These are phyloP conservation scores for Coprinellus micaceus DNA, from an alignment of 768 basidiomycete species.

Conservation along the genomic window DNA sequence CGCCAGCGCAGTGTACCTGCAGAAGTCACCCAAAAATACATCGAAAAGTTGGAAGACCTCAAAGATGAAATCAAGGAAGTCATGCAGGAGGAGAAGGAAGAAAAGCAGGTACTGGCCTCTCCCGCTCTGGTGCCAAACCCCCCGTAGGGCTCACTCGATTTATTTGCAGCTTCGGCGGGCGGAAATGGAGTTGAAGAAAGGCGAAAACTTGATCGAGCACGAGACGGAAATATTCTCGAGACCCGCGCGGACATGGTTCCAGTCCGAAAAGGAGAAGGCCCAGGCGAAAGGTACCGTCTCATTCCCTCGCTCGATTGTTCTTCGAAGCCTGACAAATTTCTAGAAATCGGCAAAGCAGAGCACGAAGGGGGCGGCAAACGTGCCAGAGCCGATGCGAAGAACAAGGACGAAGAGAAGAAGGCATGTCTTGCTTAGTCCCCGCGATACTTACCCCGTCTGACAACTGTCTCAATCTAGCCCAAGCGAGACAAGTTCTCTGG, in stretches of 20 bases:
- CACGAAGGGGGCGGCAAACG: constrained; percentile 57
- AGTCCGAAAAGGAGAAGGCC: constrained; percentile 77
- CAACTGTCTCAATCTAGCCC: constrained; percentile 39
- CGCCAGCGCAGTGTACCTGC: constrained; percentile 83
- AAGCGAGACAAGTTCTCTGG: constrained; percentile 79
- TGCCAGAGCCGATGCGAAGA: constrained; percentile 30
- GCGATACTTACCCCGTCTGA: neutral
- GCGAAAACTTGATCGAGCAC: constrained; percentile 93
- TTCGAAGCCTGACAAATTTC: neutral
- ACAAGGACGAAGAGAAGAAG: constrained; percentile 34
- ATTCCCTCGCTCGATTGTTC: neutral
- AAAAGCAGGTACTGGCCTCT: constrained; percentile 68
- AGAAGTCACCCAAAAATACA: constrained; percentile 71
- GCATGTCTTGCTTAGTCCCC: constrained; percentile 26
- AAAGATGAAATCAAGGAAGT: constrained; percentile 78
- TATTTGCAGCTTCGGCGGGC: constrained; percentile 70
- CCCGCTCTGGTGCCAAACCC: constrained; percentile 1
- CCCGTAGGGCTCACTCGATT: constrained; percentile 5
- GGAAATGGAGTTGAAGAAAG: constrained; percentile 95
- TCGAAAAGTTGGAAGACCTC: constrained; percentile 60
- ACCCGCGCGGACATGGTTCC: constrained; percentile 99
- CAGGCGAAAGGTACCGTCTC: constrained; percentile 63
- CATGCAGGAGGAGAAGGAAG: constrained; percentile 89
- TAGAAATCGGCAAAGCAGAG: constrained; percentile 73
- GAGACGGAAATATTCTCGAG: constrained; percentile 88